phyloP scores from a whole-genome alignment of 148 eudicot species.

The Salicornia ramosissima region DNA sequence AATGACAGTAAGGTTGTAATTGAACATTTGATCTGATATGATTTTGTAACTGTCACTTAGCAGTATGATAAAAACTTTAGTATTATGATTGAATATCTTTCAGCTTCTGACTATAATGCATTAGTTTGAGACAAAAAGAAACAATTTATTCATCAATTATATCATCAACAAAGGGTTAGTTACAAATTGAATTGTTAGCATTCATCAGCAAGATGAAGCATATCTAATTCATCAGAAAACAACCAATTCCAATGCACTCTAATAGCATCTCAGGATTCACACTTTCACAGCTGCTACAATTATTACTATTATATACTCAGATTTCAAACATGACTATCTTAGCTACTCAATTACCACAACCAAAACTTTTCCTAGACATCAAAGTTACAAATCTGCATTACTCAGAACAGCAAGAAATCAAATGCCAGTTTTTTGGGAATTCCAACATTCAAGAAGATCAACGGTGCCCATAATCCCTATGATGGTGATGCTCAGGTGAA shows the following conservation, averaged over 20 bases:
- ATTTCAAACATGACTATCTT: not conserved
- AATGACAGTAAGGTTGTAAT: not conserved
- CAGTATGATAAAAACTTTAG: too few relatives aligned
- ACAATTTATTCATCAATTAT: not conserved
- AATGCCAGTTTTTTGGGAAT: not conserved
- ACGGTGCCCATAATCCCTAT: not conserved
- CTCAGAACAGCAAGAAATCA: not conserved
- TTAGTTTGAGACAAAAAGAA: not conserved
- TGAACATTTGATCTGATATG: not conserved
- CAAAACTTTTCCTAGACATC: not conserved
- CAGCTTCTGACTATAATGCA: not conserved
- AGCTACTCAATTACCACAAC: not conserved
- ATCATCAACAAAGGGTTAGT: not conserved
- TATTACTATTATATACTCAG: not conserved
- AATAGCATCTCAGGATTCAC: not conserved
- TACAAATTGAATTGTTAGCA: not conserved
- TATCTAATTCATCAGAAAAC: not conserved
- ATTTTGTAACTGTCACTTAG: not conserved
- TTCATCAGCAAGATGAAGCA: not conserved
- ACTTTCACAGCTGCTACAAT: not conserved
- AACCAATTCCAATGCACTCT: too few relatives aligned
- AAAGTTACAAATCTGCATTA: not conserved
- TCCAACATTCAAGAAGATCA: not conserved
- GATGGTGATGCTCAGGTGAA: conserved; percentile 4
- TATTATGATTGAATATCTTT: not conserved